Base-by-base conservation (phyloP, 1,284 basidiomycete species). In the Cerioporus squamosus region DNA sequence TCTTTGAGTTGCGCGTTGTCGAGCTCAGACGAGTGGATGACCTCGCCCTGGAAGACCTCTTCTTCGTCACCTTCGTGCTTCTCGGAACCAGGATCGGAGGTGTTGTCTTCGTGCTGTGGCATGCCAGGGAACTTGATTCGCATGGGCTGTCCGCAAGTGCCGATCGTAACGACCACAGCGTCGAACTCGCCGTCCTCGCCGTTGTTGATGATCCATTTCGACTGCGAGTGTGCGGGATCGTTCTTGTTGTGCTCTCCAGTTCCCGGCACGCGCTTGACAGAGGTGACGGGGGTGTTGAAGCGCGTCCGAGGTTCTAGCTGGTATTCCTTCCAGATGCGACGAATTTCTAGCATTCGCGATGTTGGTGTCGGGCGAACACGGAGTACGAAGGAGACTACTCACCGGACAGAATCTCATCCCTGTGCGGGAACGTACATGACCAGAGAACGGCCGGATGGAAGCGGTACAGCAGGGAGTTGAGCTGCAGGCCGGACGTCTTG, bases 11-110 rank as follows among this genome's bases (percentile, higher is more conserved):
- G 66, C 8, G 73, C 71, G 17, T 70, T 71, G 50, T 75, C 72
- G 10, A 87, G 78, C 62, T 84, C 72, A 0, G 80, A 82, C 0
- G 84, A 86, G 66, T 88, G 86, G 2, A 84, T 65, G n/a, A 87
- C 72, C 17, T 75, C 70, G 17, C 81, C 80, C 44, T 70, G 66
- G 66, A 77, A 82, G 7, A 66, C 58, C 38, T 73, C 63, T 4
- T 63, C 60, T 2, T 60, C 56, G 17, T 64, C 55, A 2, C 64
- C 65, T 40, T 63, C 62, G 14, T 64, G 56, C 52, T 64, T 59
- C 38, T 57, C 51, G 23, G 31, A 56, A 15, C 36, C 50, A 5
- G 26, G 2, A 1, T 51, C 52, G 9, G 44, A 42, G 7, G 39
- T 18, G 17, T 44, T 24, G 33, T 59, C 55, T 18, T 66, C 63